phyloP scores from a whole-genome alignment of 176 grass and related monocot species.

The Hsuehochloa calcarea region DNA sequence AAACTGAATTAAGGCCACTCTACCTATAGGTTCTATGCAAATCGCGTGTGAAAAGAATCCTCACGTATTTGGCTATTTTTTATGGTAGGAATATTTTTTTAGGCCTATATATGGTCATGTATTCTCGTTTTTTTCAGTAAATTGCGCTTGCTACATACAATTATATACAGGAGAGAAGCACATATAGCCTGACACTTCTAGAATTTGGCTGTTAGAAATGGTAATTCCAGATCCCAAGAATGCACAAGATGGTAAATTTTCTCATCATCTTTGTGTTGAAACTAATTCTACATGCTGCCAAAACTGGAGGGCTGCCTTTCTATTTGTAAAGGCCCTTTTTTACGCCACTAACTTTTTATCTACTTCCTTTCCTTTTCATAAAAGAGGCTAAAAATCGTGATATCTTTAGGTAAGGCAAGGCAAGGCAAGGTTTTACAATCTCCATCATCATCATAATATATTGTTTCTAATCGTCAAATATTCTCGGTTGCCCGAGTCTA shows the following conservation, averaged over 20 bases:
- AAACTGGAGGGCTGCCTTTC: background rate
- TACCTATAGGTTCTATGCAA: no score
- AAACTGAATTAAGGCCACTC: no score
- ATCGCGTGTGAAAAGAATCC: no score
- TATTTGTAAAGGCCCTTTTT: background rate
- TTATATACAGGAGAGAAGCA: background rate
- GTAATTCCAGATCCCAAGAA: background rate
- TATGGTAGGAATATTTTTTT: no score
- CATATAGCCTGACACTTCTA: background rate
- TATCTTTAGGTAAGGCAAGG: conserved; percentile 23
- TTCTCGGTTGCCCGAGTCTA: background rate
- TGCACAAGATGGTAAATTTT: background rate
- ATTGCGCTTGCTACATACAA: no score
- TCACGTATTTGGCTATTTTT: no score
- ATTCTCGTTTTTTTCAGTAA: no score
- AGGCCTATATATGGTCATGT: no score
- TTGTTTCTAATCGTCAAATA: background rate
- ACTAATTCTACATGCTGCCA: background rate
- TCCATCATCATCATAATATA: background rate
- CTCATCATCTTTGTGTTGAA: background rate
- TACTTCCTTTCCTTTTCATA: background rate
- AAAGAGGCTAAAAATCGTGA: background rate
- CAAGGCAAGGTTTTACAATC: background rate
- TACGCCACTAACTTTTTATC: background rate
- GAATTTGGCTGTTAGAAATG: background rate